A percentile compares a stretch with the other conserved stretches of the same genome.
Conservation (phyloP, 768 basidiomycete genomes). For the Lentinus brumalis region DNA sequence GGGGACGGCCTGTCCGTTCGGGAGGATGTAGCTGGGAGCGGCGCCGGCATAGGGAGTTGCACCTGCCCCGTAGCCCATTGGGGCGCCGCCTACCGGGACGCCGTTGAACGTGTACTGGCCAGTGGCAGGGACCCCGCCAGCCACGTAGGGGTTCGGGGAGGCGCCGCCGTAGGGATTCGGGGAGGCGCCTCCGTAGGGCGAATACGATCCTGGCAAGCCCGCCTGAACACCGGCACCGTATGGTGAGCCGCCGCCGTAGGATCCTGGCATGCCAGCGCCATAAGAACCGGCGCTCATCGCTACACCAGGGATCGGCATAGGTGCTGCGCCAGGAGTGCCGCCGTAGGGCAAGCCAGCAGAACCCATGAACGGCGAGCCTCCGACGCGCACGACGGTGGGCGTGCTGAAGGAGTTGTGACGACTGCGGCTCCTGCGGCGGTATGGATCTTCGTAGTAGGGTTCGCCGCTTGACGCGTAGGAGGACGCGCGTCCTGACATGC, state of each 20-base stretch:
- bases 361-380: constrained; percentile 6
- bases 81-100: constrained; percentile 1
- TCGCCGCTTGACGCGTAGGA: constrained; percentile 9
- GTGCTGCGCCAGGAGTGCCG: background rate
- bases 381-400: constrained; percentile 13
- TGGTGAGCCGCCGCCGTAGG: background rate
- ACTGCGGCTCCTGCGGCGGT: constrained; percentile 10
- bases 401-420: constrained; percentile 18
- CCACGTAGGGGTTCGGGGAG: constrained; percentile 13
- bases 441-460: constrained; percentile 12
- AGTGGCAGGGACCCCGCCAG: background rate
- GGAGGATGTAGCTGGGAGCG: constrained; percentile 4
- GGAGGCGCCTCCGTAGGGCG: constrained; percentile 7
- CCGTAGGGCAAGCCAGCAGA: constrained; percentile 4
- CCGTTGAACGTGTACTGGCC: constrained; percentile 4
- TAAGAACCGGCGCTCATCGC: constrained; percentile 2
- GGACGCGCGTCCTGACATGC: constrained; percentile 1
- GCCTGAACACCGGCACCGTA: no score
- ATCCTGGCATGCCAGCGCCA: background rate
- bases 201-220: no score
- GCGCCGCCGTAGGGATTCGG: constrained; percentile 9
- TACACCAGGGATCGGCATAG: constrained; percentile 16
- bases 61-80: background rate
- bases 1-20: constrained; percentile 10
- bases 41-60: constrained; percentile 1